Percentiles rank a stretch among this genome's conserved stretches.
Evolutionary conservation across 1,284 basidiomycete species (phyloP).

Genomic region (Stygiomarasmius scandens): DNA sequence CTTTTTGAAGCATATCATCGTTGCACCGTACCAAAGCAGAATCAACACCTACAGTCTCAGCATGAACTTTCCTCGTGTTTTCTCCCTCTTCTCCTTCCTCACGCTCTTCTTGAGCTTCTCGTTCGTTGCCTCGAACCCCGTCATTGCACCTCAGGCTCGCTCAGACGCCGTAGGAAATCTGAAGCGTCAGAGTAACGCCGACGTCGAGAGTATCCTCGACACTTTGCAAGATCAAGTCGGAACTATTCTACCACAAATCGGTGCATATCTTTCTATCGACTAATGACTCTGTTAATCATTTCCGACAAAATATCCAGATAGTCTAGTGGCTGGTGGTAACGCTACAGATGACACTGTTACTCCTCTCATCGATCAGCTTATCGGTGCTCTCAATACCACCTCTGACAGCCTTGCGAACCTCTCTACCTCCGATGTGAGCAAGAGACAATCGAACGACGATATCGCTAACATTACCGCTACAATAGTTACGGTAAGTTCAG

Average conservation of each 20-base stretch:
- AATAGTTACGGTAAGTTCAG: slow-evolving; percentile 24
- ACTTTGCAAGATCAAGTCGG: slow-evolving; percentile 16
- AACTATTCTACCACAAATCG: slow-evolving; percentile 15
- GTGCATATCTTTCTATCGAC: slow-evolving; percentile 2
- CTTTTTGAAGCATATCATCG: too few species aligned
- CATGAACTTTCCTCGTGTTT: slow-evolving; percentile 10
- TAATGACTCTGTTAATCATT: not conserved
- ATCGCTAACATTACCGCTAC: slow-evolving; percentile 28
- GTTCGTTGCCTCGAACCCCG: slow-evolving; percentile 2
- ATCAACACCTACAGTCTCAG: not conserved
- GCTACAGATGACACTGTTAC: slow-evolving; percentile 26
- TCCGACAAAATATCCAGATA: slow-evolving; percentile 16
- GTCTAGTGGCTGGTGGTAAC: slow-evolving; percentile 21
- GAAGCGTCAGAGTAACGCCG: slow-evolving; percentile 14
- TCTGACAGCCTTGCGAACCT: slow-evolving; percentile 22
- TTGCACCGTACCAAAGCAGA: too few species aligned
- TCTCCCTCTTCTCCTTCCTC: slow-evolving; percentile 10
- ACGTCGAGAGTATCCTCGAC: slow-evolving; percentile 10
- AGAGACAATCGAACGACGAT: slow-evolving; percentile 27
- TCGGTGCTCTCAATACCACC: slow-evolving; percentile 26
- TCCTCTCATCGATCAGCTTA: slow-evolving; percentile 31
- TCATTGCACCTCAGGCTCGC: not conserved
- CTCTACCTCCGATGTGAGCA: slow-evolving; percentile 14
- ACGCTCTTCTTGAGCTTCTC: slow-evolving; percentile 11
- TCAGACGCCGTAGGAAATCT: not conserved